Evolutionary conservation across 345 rosid species (phyloP), one percentile per base, ranked within the genome.

Genomic region (Gossypium sturtianum): DNA sequence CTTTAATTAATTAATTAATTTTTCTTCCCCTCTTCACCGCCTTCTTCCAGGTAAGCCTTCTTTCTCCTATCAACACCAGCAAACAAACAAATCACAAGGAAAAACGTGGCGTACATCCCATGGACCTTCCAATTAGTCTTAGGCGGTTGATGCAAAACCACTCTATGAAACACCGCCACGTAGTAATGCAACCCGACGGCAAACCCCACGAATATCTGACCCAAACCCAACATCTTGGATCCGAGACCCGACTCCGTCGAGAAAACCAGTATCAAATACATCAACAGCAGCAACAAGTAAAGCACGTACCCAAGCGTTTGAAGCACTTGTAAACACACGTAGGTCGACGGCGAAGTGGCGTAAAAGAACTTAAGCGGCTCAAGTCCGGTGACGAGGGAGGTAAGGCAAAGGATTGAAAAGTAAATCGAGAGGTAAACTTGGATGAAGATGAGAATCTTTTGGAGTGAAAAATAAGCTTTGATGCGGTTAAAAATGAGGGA

Each of bases 361-460:
- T 90, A 90, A 78, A 96, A 87, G 62, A 91, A 96, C 86, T 77
- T 88, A 72, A 93, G 76, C 0, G 99, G 99, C 77, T 96, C 99
- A 48, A 91, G 86, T 1, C 97, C 97, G 0, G 97, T 96, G 76
- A 87, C 77, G 3, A 93, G 72, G 0, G 99, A 83, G 3, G 98
- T 88, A 43, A 90, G 45, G 47, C 93, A 85, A 7, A 96, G 97
- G 75, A 93, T 96, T 2, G 95, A 70, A 93, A 91, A 93, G 87
- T 96, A 96, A 76, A 96, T 93, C 1, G 95, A 85, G 82, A 96
- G 97, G 83, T 96, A 95, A 45, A 89, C 85, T 81, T 96, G 99
- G 87, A 93, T 82, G 80, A 91, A 96, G 71, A 93, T 89, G 34
- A 93, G 73, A 77, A 91, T 69, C 43, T 91, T 91, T 47, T 96